Conservation (phyloP, 495 filamentous ascomycete species). For the Xylaria palmicola region DNA sequence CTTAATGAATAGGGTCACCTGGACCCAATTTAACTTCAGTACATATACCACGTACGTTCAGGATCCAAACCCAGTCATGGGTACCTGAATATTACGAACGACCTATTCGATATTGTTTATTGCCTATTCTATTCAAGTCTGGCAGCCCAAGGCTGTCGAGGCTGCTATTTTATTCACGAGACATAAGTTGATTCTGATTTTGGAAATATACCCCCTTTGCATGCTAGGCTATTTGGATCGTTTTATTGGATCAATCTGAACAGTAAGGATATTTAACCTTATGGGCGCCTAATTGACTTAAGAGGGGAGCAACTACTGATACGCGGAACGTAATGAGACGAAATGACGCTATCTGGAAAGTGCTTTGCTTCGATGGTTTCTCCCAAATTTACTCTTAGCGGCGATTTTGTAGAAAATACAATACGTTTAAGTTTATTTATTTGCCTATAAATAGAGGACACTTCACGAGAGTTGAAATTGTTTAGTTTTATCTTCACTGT, state of each 20-base stretch:
- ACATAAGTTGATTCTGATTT: conserved; percentile 6
- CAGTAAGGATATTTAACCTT: neutral
- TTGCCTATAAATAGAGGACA: no score
- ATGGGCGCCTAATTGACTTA: neutral
- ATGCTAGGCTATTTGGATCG: conserved; percentile 8
- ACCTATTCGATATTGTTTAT: conserved; percentile 15
- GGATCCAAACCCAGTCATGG: neutral
- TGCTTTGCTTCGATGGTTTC: neutral
- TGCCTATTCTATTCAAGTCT: neutral
- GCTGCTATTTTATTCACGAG: conserved; percentile 5
- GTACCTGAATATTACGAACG: neutral
- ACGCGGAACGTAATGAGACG: conserved; percentile 7
- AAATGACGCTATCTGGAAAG: conserved; percentile 9
- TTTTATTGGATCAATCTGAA: neutral
- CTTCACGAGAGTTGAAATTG: no score
- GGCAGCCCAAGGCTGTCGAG: neutral
- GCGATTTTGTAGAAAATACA: neutral
- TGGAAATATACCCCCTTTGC: conserved; percentile 18
- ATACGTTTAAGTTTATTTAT: neutral
- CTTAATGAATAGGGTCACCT: neutral
- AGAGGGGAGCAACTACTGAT: neutral
- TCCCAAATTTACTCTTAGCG: neutral
- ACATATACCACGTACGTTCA: conserved; percentile 6
- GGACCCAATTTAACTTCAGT: neutral
- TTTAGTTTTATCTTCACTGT: no score